Evolutionary conservation across 2,329 filamentous ascomycete species (phyloP), one percentile per base, ranked within the genome.

Genomic region (Exophiala dermatitidis): DNA sequence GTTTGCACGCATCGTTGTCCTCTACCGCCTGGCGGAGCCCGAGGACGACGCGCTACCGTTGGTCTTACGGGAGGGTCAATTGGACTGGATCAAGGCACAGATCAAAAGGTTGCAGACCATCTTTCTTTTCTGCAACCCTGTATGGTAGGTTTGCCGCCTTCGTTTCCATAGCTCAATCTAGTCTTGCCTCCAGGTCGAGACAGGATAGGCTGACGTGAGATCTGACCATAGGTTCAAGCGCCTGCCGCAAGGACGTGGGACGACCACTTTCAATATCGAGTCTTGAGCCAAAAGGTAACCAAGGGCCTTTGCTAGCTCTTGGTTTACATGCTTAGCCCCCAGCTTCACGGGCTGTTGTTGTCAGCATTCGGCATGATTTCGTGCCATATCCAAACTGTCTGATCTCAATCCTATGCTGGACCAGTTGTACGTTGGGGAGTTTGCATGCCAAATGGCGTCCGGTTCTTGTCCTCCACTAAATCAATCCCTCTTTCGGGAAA

Each of bases 81-180:
- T 62, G 19, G 55, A 63, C 4, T 63, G 62, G 60, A 53, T 63
- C 36, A 56, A 56, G 44, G 54, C 32, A 31, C 60, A 64, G 45
- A 41, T 63, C 46, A 61, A 57, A 46, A 50, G 62, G 41, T 38
- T 63, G 47, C 60, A 62, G 43, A 59, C 44, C 1, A 57, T 44
- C 4, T 59, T 59, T 40, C n/a, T 59, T 26, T 59, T 49, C 43
- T 52, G 41, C 12, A 52, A 59, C 29, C 57, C 57, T 2, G 44
- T 54, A 2, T 59, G 57, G 57, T 59, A 26, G 53, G 52, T 58
- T 10, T 38, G 7, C 33, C 1, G 38, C 38, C 29, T 41, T 41
- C 38, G 3, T 5, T 41, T 3, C n/a, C 2, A 5, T 28, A n/a
- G n/a, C n/a, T n/a, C n/a, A n/a, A n/a, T n/a, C n/a, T n/a, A n/a